phyloP scores from a whole-genome alignment of 257 asterid genomes.

The Petunia axillaris region DNA sequence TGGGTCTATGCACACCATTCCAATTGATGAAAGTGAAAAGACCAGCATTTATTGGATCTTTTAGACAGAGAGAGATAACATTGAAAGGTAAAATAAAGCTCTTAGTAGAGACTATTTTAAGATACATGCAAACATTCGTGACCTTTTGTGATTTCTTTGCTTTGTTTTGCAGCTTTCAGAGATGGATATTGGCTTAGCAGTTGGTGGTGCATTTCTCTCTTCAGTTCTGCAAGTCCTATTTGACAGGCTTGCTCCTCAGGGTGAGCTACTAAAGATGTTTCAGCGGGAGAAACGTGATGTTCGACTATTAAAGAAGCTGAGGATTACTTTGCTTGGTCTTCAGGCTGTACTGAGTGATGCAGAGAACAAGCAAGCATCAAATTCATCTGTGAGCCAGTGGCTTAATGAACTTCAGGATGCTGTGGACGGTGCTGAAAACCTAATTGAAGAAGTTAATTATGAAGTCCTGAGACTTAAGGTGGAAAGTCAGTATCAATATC shows the following conservation, averaged over 20 bases:
- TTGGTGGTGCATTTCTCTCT: slow-evolving; percentile 22
- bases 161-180: neutral
- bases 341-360: slow-evolving; percentile 32
- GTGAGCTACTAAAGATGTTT: slow-evolving; percentile 12
- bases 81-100: too few species aligned
- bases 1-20: too few species aligned
- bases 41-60: too few species aligned
- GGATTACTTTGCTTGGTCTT: neutral
- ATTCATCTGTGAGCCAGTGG: slow-evolving; percentile 18
- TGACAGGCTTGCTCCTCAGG: slow-evolving; percentile 16
- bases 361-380: slow-evolving; percentile 26
- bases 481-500: neutral
- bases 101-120: too few species aligned
- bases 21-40: too few species aligned
- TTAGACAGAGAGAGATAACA: too few species aligned
- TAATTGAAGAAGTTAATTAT: slow-evolving; percentile 29
- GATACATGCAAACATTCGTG: too few species aligned
- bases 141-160: neutral
- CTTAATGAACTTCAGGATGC: slow-evolving; percentile 16
- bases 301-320: neutral
- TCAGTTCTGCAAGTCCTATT: slow-evolving; percentile 1
- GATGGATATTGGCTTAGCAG: slow-evolving; percentile 7
- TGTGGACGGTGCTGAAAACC: slow-evolving; percentile 23
- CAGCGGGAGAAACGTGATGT: neutral
- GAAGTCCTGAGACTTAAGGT: slow-evolving; percentile 23